phyloP scores from a whole-genome alignment of 805 yeast genomes.

The Priceomyces medius region DNA sequence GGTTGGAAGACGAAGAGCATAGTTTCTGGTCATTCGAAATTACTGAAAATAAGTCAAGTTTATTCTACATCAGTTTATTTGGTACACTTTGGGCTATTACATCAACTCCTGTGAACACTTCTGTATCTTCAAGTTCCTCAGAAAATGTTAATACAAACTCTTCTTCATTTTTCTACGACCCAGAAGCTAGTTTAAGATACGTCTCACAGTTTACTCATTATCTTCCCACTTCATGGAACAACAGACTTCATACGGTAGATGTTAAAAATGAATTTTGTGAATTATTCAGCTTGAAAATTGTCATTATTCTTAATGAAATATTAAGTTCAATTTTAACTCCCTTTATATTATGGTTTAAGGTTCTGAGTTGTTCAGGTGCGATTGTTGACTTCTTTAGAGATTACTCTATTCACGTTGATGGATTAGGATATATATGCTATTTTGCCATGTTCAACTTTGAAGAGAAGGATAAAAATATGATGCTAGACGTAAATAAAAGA shows the following conservation, averaged over 20 bases:
- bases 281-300: slow-evolving; percentile 70
- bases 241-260: slow-evolving; percentile 75
- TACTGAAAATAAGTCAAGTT: slow-evolving; percentile 72
- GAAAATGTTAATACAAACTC: slow-evolving; percentile 23
- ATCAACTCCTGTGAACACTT: slow-evolving; percentile 52
- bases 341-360: slow-evolving; percentile 79
- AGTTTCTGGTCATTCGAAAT: slow-evolving; percentile 87
- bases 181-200: slow-evolving; percentile 78
- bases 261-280: slow-evolving; percentile 82
- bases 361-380: slow-evolving; percentile 69
- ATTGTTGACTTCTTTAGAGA: slow-evolving; percentile 92
- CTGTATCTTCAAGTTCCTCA: slow-evolving; percentile 16
- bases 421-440: slow-evolving; percentile 90
- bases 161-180: slow-evolving; percentile 69
- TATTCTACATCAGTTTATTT: slow-evolving; percentile 83
- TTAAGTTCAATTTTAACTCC: slow-evolving; percentile 84
- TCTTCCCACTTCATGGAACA: slow-evolving; percentile 84
- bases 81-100: slow-evolving; percentile 89
- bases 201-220: slow-evolving; percentile 90
- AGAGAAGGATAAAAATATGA: slow-evolving; percentile 49
- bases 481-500: slow-evolving; percentile 27
- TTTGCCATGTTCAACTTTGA: slow-evolving; percentile 90
- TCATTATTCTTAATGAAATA: slow-evolving; percentile 72
- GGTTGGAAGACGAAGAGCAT: slow-evolving; percentile 77
- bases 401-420: slow-evolving; percentile 86